Evolutionary conservation across 1,284 basidiomycete genomes (phyloP).

Genomic region (Polyporus tsugae): DNA sequence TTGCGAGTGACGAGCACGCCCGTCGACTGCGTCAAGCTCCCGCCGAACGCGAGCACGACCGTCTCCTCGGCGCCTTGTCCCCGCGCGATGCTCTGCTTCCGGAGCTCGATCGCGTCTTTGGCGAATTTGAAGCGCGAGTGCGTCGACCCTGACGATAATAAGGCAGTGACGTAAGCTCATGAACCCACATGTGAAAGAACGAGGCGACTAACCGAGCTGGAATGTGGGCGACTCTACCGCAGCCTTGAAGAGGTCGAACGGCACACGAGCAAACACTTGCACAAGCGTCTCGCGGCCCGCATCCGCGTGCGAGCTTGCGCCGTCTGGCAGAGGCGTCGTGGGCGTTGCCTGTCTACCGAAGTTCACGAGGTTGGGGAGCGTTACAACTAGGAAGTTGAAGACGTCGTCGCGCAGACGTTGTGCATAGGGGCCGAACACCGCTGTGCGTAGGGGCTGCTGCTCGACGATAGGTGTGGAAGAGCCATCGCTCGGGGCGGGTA

Average conservation of each 20-base stretch:
- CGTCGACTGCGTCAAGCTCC: slow-evolving; percentile 71
- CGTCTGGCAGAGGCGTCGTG: slow-evolving; percentile 46
- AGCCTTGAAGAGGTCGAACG: slow-evolving; percentile 84
- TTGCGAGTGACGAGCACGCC: slow-evolving; percentile 88
- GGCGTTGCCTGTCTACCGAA: slow-evolving; percentile 42
- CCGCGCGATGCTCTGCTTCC: slow-evolving; percentile 73
- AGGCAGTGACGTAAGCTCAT: slow-evolving; percentile 8
- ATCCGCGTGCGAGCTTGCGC: slow-evolving; percentile 44
- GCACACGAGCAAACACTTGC: slow-evolving; percentile 76
- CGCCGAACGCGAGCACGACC: slow-evolving; percentile 86
- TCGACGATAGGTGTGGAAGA: slow-evolving; percentile 54
- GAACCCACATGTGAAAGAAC: neutral
- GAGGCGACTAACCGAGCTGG: slow-evolving; percentile 67
- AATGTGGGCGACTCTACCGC: slow-evolving; percentile 80
- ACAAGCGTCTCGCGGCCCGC: slow-evolving; percentile 71
- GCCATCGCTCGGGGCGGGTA: slow-evolving; percentile 61
- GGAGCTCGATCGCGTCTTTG: slow-evolving; percentile 84
- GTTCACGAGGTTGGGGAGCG: slow-evolving; percentile 68
- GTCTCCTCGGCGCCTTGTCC: slow-evolving; percentile 78
- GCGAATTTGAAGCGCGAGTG: slow-evolving; percentile 90
- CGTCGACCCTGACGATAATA: slow-evolving; percentile 64
- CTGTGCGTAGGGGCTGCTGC: slow-evolving; percentile 49
- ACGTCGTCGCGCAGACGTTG: slow-evolving; percentile 75
- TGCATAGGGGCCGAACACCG: slow-evolving; percentile 77
- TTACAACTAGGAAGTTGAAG: slow-evolving; percentile 78